Evolutionary conservation across 768 basidiomycete genomes (phyloP), one percentile per base, ranked within the genome.

Genomic region (Lactarius psammicola): DNA sequence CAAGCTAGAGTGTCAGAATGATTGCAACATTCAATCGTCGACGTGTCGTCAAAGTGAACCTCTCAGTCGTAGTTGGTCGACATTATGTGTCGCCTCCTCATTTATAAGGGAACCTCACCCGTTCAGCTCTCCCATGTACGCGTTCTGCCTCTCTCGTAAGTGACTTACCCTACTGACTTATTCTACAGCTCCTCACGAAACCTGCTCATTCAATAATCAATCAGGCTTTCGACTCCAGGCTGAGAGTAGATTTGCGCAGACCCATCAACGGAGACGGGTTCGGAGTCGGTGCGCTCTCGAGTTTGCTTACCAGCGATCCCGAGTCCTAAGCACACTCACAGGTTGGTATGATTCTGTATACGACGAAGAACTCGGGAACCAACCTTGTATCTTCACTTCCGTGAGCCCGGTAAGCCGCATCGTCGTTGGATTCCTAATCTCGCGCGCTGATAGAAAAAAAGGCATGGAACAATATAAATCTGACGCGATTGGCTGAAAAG

Each of bases 241-340:
- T 99, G 36, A 85, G 96, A 23, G 75, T 94, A 60, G 92, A 94
- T 72, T 82, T 79, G 69, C 81, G 92, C 63, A 77, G 92, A 67
- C 93, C 92, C n/a, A 93, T 94, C 77, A 94, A 94, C 70, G 92
- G 93, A 10, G 95, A 98, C 75, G 96, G 96, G 0, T 98, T 98
- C 75, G 96, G 96, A 33, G 94, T 98, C 20, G 92, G 92, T 92
- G 69, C 65, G 88, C 78, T 13, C 28, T 28, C 30, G 2, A 9
- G 10, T 15, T 36, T 53, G 18, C 31, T 9, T 46, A 38, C 58
- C 4, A 26, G 23, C 18, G 30, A 36, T 42, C 11, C 42, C 34
- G 61, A 9, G 31, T 54, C 46, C 63, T 34, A 60, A 59, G 60
- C 57, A 26, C 59, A 36, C 55, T 42, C 59, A 38, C 66, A 90